A percentile compares a stretch with the other conserved stretches of the same genome.
phyloP scores from a whole-genome alignment of 176 grass and related monocot genomes.

The Panicum miliaceum region DNA sequence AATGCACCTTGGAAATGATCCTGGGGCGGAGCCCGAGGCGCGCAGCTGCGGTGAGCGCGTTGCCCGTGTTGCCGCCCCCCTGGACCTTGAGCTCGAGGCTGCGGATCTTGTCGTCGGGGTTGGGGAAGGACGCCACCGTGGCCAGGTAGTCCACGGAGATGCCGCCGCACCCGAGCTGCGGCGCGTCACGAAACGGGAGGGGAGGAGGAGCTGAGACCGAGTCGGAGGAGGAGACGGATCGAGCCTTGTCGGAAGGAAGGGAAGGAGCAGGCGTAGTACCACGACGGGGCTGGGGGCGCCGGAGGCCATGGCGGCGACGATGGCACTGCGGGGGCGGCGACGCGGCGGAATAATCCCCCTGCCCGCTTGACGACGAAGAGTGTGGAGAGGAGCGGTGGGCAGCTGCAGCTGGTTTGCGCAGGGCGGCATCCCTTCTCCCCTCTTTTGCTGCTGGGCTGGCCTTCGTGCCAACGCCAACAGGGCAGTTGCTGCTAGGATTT shows the following conservation, averaged over 20 bases:
- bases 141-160: slow-evolving; percentile 81
- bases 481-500: not conserved
- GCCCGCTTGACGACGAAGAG: not conserved
- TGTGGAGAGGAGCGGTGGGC: slow-evolving; percentile 2
- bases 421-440: not conserved
- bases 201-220: not conserved
- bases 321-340: not conserved
- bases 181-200: not conserved
- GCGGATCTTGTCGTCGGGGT: slow-evolving; percentile 94
- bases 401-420: not conserved
- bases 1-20: slow-evolving; percentile 76
- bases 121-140: slow-evolving; percentile 82
- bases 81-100: slow-evolving; percentile 82
- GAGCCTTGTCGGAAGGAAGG: not conserved
- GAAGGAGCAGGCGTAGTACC: not conserved
- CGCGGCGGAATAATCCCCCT: not conserved
- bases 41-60: slow-evolving; percentile 78
- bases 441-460: not conserved
- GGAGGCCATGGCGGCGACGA: slow-evolving; percentile 36
- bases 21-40: slow-evolving; percentile 72
- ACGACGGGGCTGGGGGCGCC: not conserved
- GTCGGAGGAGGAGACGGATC: not conserved
- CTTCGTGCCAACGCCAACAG: not conserved
- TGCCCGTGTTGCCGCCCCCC: slow-evolving; percentile 91
- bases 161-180: slow-evolving; percentile 74